Base-by-base conservation (phyloP, 23 red algal species). In the Agarophyton chilense region DNA sequence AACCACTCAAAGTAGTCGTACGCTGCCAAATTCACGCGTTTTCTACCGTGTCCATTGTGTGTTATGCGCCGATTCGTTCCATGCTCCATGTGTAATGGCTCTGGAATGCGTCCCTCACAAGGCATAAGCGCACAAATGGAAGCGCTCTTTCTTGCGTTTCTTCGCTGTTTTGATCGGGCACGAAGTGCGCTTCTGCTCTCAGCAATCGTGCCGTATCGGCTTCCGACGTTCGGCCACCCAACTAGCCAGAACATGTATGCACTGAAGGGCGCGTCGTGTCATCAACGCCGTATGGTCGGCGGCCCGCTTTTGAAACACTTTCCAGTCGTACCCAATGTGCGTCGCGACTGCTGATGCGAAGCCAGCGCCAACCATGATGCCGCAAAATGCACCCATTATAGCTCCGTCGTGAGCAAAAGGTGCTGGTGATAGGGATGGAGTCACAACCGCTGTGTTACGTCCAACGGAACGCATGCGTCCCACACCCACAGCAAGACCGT, bases 381-480 rank as follows among this genome's bases (percentile, higher is more conserved):
- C 95, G 47, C 95, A 98, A 52, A 87, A 98, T 19, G 89, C 90
- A 11, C 95, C 95, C 50, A 83, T 47, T 19, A 98, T 82, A 26
- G 57, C 51, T 16, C 95, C 95, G 18, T 92, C 82, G 43, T 98
- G 91, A n/a, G 90, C 95, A 72, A 98, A 98, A 0, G 86, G 75
- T 56, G 45, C 41, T 28, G 55, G 38, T n/a, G 74, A 74, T 9
- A 74, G 52, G 4, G 64, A 63, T 22, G 95, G 95, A 21, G 76
- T 73, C 10, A 94, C 91, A 19, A 92, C 46, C 2, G 88, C 77
- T 44, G 64, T 67, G 21, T 94, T 76, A 0, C 78, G 25, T 36
- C 78, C 68, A 19, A 94, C 38, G 18, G 53, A 58, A 6, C 74
- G 47, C 31, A 93, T 78, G 18, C 51, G 68, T 34, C 95, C 95